phyloP scores from a whole-genome alignment of 2,329 filamentous ascomycete species.

The Apiospora rasikravindrae region DNA sequence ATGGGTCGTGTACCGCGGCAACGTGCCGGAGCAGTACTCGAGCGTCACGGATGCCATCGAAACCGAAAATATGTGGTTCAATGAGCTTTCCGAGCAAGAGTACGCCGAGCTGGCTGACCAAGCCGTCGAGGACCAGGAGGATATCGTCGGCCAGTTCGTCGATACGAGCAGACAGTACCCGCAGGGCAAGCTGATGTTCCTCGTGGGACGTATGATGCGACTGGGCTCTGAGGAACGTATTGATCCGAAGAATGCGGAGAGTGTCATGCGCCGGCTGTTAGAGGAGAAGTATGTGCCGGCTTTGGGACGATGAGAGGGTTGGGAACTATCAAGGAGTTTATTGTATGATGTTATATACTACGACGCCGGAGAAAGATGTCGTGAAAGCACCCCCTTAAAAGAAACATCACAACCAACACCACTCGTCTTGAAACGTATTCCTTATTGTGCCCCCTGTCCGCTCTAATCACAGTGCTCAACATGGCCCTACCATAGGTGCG shows the following conservation, averaged over 20 bases:
- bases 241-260: constrained; percentile 57
- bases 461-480: too few relatives aligned
- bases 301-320: not conserved
- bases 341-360: not conserved
- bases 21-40: constrained; percentile 43
- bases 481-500: too few relatives aligned
- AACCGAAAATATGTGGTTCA: constrained; percentile 58
- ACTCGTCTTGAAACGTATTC: not conserved
- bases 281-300: constrained; percentile 34
- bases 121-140: constrained; percentile 52
- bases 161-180: constrained; percentile 50
- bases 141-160: constrained; percentile 52
- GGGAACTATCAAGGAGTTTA: not conserved
- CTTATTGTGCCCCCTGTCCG: too few relatives aligned
- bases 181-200: constrained; percentile 64
- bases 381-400: not conserved
- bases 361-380: not conserved
- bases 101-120: constrained; percentile 53
- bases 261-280: constrained; percentile 45
- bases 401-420: not conserved
- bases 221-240: constrained; percentile 59
- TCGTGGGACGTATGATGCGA: constrained; percentile 64
- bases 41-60: constrained; percentile 53
- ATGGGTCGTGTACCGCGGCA: constrained; percentile 55
- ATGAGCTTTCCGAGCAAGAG: constrained; percentile 52